Conservation (phyloP, 768 basidiomycete species). For the Suillus paluster region DNA sequence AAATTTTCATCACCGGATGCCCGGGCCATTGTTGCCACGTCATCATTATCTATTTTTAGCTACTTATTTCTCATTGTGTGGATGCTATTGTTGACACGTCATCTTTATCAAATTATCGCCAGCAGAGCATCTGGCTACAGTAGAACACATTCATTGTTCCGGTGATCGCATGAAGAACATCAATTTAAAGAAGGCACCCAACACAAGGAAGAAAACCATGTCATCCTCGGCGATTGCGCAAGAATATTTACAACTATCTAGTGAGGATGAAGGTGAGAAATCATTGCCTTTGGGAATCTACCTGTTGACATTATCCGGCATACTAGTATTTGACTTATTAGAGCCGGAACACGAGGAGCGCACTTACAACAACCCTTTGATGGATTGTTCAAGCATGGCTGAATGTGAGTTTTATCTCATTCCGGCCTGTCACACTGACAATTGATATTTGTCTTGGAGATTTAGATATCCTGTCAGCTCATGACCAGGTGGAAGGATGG, state of each 20-base stretch:
- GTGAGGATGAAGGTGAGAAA: background rate
- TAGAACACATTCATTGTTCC: background rate
- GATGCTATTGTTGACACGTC: background rate
- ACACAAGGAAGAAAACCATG: background rate
- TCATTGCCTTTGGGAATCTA: background rate
- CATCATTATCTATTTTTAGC: background rate
- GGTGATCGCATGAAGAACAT: background rate
- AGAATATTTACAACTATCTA: background rate
- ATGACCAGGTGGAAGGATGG: background rate
- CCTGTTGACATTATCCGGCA: background rate
- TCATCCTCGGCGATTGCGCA: background rate
- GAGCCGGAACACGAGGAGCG: background rate
- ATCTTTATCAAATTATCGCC: background rate
- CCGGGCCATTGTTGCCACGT: background rate
- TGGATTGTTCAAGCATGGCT: background rate
- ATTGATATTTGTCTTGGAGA: background rate
- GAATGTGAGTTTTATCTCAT: background rate
- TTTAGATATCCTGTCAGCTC: background rate
- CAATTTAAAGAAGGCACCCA: background rate
- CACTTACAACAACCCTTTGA: background rate
- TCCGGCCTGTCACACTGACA: background rate
- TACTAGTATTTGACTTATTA: background rate
- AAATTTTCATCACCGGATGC: background rate
- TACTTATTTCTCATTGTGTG: background rate
- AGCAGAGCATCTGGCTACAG: background rate